Base-by-base conservation (phyloP, 2,329 filamentous ascomycete genomes). In the Trichocomaceae sp. region DNA sequence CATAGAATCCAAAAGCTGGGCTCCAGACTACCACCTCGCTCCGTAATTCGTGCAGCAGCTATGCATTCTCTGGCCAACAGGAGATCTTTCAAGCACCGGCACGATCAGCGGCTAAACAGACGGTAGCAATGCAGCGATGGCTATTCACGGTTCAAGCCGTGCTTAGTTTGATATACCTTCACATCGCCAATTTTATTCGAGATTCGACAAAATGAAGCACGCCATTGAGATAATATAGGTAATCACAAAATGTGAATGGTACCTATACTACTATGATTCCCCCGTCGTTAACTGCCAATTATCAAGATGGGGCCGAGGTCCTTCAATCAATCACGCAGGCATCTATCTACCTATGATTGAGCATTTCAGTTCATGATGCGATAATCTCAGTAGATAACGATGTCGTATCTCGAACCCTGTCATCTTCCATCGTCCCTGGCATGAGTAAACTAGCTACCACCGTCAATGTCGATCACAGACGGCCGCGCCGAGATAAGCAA, bases 341-440 rank as follows among this genome's bases (percentile, higher is more conserved):
- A 52, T 47, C 19, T 46, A 29, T n/a, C 31, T 42, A 42, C 45
- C 37, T 47, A n/a, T n/a, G n/a, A n/a, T n/a, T n/a, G n/a, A n/a
- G 42, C 23, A 47, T n/a, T 12, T 52, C 50, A 44, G 50, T 39
- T 17, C 6, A 41, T 53, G 42, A 47, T 35, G 50, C 41, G 26
- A 37, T 20, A 15, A 35, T 22, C 15, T 33, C 17, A 1, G n/a
- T 31, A 52, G 50, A 52, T 52, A 52, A 47, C 50, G 50, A 47
- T 52, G 50, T 52, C 50, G 50, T n/a, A n/a, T n/a, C n/a, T n/a
- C n/a, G n/a, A n/a, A 9, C 31, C 15, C 7, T 29, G 39, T 35
- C 26, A 35, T 52, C n/a, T 35, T 10, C 7, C 19, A 26, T 35
- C 26, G 33, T 52, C n/a, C 17, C 29, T 20, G 31, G 29, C 17